These are phyloP conservation scores for Colletotrichum viniferum DNA, from an alignment of 2,329 filamentous ascomycete genomes.

Conservation along the genomic window DNA sequence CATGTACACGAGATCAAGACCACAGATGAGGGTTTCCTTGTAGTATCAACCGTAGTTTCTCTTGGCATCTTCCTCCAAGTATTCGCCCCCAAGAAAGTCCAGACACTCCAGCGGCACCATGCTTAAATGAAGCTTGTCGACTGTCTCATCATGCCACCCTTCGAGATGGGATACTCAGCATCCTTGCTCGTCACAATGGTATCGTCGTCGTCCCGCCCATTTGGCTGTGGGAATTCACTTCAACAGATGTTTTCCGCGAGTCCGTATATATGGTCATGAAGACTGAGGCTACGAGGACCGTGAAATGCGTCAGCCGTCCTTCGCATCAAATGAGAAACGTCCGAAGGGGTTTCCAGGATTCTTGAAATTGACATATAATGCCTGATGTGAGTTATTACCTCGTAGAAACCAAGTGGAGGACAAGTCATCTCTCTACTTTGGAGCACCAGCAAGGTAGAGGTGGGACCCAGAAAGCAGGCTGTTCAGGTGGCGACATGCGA, in stretches of 20 bases:
- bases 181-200: fast-evolving
- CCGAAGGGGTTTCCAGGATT: no score
- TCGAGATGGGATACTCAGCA: fast-evolving
- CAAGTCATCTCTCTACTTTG: no score
- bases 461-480: fast-evolving
- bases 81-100: background rate
- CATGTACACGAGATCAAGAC: background rate
- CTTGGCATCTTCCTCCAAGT: fast-evolving
- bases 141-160: background rate
- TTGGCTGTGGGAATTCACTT: background rate
- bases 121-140: no score
- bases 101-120: no score
- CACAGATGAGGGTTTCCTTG: no score
- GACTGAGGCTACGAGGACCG: fast-evolving
- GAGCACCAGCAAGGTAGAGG: background rate
- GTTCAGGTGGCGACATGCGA: background rate
- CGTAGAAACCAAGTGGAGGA: background rate
- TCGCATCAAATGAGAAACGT: no score
- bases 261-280: fast-evolving
- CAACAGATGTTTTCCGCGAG: fast-evolving
- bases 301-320: no score
- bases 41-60: no score
- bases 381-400: fast-evolving
- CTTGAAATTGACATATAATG: no score
- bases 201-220: background rate